Evolutionary conservation across 305 asterid genomes (phyloP), one percentile per base, ranked within the genome.

Genomic region (Fraxinus latifolia): DNA sequence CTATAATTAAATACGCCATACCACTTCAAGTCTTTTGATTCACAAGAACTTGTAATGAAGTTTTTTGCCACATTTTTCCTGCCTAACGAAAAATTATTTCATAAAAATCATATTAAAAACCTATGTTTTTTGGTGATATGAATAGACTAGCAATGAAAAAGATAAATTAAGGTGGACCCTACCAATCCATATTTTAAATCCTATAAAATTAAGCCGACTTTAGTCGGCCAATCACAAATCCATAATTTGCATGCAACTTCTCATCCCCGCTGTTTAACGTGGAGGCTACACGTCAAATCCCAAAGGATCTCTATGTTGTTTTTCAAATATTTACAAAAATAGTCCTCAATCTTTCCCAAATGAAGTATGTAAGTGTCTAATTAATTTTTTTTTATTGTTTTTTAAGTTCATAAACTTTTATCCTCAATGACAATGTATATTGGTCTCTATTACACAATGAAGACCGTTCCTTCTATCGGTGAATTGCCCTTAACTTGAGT

Each of bases 161-260:
- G 55, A 58, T 14, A 29, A 80, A 77, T 77, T 5, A 80, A 23
- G 68, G 83, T 75, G 85, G 78, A 44, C 60, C 76, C 81, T 33
- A 17, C 6, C 17, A 67, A 42, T 72, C 72, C 36, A 75, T 70
- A 15, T 68, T 11, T 9, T 3, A 27, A 4, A 11, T 17, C 68
- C 11, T 31, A 31, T 83, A 34, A 34, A 74, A 80, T 68, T 39
- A 33, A 78, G 85, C 90, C 85, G 84, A 85, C 89, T 81, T 36
- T 68, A 80, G 83, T 80, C 89, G 83, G 83, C 91, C 87, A 87
- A 77, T 84, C 76, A 37, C 25, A 75, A 58, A 77, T 67, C 2
- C 53, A 34, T 47, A 65, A 47, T 15, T 74, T 82, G 85, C 80
- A 82, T 85, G 83, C 36, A 79, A 70, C 7, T 70, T 65, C 77